These are phyloP conservation scores for Uronychia setigera DNA, from an alignment of 73 alveolate species.

Conservation along the genomic window DNA sequence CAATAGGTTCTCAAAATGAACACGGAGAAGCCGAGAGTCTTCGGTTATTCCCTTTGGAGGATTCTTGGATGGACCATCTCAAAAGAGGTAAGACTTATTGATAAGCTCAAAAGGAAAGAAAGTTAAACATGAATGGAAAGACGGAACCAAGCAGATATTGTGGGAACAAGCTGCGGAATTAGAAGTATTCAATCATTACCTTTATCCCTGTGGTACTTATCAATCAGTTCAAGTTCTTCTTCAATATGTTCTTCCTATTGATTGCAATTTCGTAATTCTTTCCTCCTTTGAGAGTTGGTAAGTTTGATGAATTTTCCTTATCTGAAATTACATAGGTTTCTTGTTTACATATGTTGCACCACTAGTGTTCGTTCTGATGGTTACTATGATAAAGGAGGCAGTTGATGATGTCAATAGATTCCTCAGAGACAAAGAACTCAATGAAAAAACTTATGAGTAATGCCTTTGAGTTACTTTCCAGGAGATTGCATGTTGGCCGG, in stretches of 20 bases:
- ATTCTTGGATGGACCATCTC: no score
- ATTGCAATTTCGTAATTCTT: slow-evolving; percentile 79
- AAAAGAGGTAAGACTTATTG: background rate
- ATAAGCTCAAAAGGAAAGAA: slow-evolving; percentile 34
- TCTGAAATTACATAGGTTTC: slow-evolving; percentile 87
- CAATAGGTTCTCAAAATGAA: no score
- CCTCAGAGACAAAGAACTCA: slow-evolving; percentile 84
- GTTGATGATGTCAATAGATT: slow-evolving; percentile 91
- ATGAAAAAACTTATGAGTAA: slow-evolving; percentile 65
- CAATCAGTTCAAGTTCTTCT: slow-evolving; percentile 88
- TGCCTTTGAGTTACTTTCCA: slow-evolving; percentile 29
- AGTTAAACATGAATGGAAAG: slow-evolving; percentile 53
- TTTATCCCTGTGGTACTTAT: slow-evolving; percentile 87
- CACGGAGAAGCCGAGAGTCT: no score
- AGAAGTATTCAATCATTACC: slow-evolving; percentile 67
- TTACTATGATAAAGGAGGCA: slow-evolving; percentile 93
- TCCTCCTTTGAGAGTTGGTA: slow-evolving; percentile 39
- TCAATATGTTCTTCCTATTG: slow-evolving; percentile 86
- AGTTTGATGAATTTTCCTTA: slow-evolving; percentile 45
- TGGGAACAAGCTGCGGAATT: slow-evolving; percentile 44
- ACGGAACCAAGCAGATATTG: slow-evolving; percentile 49
- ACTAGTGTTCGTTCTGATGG: slow-evolving; percentile 87
- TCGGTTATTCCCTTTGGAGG: no score
- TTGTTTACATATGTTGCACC: slow-evolving; percentile 95
- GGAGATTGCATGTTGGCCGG: slow-evolving; percentile 42